Evolutionary conservation across 352 stramenopile species (phyloP).

Genomic region (Globisporangium carolinianum): DNA sequence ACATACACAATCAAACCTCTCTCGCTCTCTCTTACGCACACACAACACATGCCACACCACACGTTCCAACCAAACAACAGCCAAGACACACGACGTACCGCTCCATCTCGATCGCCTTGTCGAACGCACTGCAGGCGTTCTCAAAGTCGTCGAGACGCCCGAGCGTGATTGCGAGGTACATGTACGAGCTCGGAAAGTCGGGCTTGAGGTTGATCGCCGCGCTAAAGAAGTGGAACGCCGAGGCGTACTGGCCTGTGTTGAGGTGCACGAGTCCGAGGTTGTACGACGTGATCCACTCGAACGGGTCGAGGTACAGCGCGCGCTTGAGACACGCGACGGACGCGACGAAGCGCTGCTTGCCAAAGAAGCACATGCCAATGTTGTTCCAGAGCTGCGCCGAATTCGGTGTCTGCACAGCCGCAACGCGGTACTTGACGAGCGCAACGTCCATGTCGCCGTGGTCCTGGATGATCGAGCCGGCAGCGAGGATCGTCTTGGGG

Average conservation of each 20-base stretch:
- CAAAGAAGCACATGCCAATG: conserved; percentile 95
- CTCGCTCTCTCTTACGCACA: conserved; percentile 4
- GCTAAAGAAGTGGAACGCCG: conserved; percentile 92
- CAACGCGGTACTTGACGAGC: conserved; percentile 92
- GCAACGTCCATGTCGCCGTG: conserved; percentile 92
- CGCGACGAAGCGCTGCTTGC: conserved; percentile 82
- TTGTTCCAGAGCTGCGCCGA: conserved; percentile 94
- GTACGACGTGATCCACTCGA: conserved; percentile 94
- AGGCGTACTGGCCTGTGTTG: conserved; percentile 89
- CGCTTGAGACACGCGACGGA: conserved; percentile 90
- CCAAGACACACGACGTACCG: conserved; percentile 20
- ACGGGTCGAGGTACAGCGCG: conserved; percentile 89
- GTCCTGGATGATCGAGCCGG: conserved; percentile 92
- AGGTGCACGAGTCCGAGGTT: conserved; percentile 93
- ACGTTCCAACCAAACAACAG: not conserved
- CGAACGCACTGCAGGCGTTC: conserved; percentile 88
- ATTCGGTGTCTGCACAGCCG: conserved; percentile 88
- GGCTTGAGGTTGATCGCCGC: conserved; percentile 85
- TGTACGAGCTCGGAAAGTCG: conserved; percentile 88
- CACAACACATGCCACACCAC: not conserved
- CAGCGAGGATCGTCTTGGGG: conserved; percentile 89
- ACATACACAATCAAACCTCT: too few relatives aligned
- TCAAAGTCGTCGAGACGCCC: conserved; percentile 88
- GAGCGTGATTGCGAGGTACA: conserved; percentile 90
- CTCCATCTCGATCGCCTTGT: conserved; percentile 89